Evolutionary conservation across 2,329 filamentous ascomycete genomes (phyloP), one percentile per base, ranked within the genome.

Genomic region (Botrytis tulipae): DNA sequence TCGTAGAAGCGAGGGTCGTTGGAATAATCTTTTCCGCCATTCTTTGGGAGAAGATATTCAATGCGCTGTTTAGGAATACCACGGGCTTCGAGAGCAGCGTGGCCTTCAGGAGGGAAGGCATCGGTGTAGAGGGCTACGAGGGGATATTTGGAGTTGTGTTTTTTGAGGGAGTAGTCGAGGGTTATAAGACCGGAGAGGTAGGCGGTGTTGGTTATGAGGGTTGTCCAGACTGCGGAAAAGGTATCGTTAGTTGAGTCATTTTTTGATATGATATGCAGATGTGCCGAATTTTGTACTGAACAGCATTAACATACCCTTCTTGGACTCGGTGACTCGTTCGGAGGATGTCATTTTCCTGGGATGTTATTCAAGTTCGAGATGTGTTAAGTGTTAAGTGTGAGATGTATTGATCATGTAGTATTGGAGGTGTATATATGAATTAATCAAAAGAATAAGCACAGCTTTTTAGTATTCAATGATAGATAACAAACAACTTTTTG

Each of bases 1-100:
- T 97, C 93, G 83, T 93, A 91, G 86, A 97, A 97, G 78, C 94
- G 91, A 68, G 91, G 90, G 82, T 97, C 94, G 75, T 92, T 88
- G 79, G 85, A 87, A 84, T 90, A 97, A 83, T 93, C 90, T 76
- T 83, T 84, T 75, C 90, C 68, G 16, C 71, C 90, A 69, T 84
- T 82, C 3, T 87, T 87, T 2, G 94, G 93, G 18, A 92, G 85
- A 57, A 97, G 87, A 82, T 93, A 92, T 67, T 90, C 88, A 78
- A 97, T 90, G 78, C 86, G 88, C 82, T 92, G 89, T 74, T 88
- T 88, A 42, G 89, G 85, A 77, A 97, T 95, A 70, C 87, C 86
- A 76, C 94, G 90, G 10, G 86, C 86, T 35, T 89, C 85, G 70
- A 97, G 89, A 48, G 92, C 93, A 48, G 85, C 85, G 78, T 91